Percentiles rank a stretch among this genome's conserved stretches.
phyloP scores from a whole-genome alignment of 2,329 filamentous ascomycete species.

The Dryadomyces sulphureus region DNA sequence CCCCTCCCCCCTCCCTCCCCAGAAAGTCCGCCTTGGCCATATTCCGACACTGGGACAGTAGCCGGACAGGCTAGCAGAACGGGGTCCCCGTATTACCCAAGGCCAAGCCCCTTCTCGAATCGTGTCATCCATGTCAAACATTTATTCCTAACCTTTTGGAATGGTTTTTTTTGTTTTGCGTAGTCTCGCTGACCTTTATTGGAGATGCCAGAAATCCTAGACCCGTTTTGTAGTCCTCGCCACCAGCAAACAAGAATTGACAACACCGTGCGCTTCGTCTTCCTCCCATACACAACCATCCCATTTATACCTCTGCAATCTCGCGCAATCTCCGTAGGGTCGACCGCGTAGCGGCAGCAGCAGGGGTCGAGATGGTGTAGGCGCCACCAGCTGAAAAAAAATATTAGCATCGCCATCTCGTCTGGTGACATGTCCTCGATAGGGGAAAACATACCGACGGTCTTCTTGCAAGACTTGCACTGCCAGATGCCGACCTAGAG shows the following conservation, averaged over 20 bases:
- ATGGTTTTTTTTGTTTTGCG: not conserved
- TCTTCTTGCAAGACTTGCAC: constrained; percentile 93
- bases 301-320: constrained; percentile 81
- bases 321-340: constrained; percentile 95
- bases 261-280: not conserved
- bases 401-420: constrained; percentile 1
- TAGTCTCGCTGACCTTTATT: constrained; percentile 1
- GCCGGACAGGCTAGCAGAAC: too few relatives aligned
- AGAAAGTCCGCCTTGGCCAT: too few relatives aligned
- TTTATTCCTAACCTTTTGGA: not conserved
- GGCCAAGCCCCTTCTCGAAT: not conserved
- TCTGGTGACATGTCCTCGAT: not conserved
- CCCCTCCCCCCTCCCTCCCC: not conserved
- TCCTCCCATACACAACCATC: not conserved
- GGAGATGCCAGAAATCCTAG: constrained; percentile 1
- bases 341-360: constrained; percentile 85
- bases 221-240: not conserved
- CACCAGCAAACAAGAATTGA: not conserved
- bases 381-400: constrained; percentile 52
- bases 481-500: constrained; percentile 50
- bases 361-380: constrained; percentile 86
- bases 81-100: too few relatives aligned
- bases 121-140: too few relatives aligned
- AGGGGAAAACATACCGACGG: constrained; percentile 34
- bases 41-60: too few relatives aligned